phyloP scores from a whole-genome alignment of 139 green algal species.

The Chlorella sp. region DNA sequence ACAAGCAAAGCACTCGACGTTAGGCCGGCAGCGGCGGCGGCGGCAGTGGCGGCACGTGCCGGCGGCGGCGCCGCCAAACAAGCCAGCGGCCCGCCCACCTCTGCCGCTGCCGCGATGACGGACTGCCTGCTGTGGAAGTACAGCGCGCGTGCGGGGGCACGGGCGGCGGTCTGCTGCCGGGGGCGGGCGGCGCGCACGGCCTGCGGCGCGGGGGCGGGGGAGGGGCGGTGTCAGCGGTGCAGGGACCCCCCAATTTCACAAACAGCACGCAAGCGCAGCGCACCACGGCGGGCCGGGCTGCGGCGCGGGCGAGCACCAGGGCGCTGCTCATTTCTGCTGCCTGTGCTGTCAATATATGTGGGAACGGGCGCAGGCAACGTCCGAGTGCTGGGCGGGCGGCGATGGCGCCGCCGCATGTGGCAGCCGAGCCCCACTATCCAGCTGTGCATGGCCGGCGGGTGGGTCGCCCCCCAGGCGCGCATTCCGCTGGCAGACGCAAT shows the following conservation, averaged over 20 bases:
- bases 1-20: too few relatives aligned
- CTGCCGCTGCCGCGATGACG: conserved; percentile 28
- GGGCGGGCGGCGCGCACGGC: background rate
- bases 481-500: too few relatives aligned
- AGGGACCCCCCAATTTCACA: background rate
- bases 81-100: conserved; percentile 1
- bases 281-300: conserved; percentile 15
- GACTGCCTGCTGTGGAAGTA: conserved; percentile 37
- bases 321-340: conserved; percentile 11
- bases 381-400: background rate
- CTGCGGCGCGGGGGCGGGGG: background rate
- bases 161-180: conserved; percentile 13
- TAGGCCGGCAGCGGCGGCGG: background rate
- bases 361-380: background rate
- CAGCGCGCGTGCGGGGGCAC: conserved; percentile 19
- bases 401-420: background rate
- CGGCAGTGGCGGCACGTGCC: background rate
- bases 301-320: conserved; percentile 11
- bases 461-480: too few relatives aligned
- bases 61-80: background rate
- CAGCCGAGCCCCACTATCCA: too few relatives aligned
- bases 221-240: background rate
- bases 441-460: too few relatives aligned
- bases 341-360: background rate
- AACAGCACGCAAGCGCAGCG: background rate